A percentile compares a stretch with the other conserved stretches of the same genome.
Conservation (phyloP, 352 stramenopile genomes). For the Phytophthora capsici region DNA sequence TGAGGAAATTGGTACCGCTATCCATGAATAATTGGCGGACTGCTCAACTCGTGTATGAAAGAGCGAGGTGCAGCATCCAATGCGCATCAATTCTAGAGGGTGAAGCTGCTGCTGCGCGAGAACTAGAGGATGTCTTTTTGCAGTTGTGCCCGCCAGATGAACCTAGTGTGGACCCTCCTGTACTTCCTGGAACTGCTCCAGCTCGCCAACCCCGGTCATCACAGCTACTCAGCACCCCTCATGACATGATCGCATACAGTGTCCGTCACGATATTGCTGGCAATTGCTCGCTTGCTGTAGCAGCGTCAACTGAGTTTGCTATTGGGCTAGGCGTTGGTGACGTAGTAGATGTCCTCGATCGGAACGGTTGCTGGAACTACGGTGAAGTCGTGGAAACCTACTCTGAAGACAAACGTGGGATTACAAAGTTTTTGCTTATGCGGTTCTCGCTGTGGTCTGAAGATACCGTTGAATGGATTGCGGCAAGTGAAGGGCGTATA, state of each 20-base stretch:
- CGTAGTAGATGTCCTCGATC: constrained; percentile 80
- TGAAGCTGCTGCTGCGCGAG: constrained; percentile 43
- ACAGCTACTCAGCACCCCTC: constrained; percentile 46
- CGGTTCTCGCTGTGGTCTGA: constrained; percentile 68
- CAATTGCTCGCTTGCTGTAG: constrained; percentile 50
- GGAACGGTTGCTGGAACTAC: constrained; percentile 83
- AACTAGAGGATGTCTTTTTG: constrained; percentile 68
- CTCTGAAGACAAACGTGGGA: constrained; percentile 35
- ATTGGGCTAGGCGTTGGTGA: constrained; percentile 63
- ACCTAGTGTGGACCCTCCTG: constrained; percentile 14
- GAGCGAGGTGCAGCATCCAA: constrained; percentile 57
- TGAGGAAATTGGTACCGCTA: constrained; percentile 61
- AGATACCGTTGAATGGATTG: constrained; percentile 74
- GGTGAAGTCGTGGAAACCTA: constrained; percentile 74
- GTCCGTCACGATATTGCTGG: constrained; percentile 39
- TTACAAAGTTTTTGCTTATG: constrained; percentile 71
- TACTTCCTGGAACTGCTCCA: constrained; percentile 8
- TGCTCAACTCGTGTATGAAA: constrained; percentile 67
- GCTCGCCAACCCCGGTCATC: constrained; percentile 27
- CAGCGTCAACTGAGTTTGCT: constrained; percentile 74
- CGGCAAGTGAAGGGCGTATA: constrained; percentile 68
- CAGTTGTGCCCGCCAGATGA: constrained; percentile 50
- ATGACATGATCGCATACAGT: constrained; percentile 66
- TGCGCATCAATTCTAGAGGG: constrained; percentile 57
- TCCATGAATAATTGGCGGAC: constrained; percentile 77